A percentile compares a stretch with the other conserved stretches of the same genome.
Evolutionary conservation across 2,329 filamentous ascomycete genomes (phyloP).

Genomic region (Exophiala aquamarina): DNA sequence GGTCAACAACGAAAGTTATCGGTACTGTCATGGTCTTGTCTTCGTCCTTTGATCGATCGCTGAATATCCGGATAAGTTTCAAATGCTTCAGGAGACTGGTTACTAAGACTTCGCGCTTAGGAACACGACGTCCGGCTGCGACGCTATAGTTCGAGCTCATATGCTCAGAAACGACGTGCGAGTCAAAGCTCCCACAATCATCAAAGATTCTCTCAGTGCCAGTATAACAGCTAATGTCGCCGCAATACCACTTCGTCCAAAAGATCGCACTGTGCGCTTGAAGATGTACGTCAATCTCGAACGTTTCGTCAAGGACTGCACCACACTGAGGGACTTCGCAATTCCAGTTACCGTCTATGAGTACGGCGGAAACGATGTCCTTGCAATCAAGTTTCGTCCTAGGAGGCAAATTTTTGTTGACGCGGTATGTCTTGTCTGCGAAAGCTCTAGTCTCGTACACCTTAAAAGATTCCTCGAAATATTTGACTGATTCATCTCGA

Average conservation of each 20-base stretch:
- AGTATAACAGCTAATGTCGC: neutral
- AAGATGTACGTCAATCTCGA: neutral
- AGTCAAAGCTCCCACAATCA: neutral
- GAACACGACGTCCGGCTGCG: neutral
- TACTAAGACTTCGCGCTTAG: constrained; percentile 1
- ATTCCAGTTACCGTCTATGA: neutral
- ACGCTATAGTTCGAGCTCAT: neutral
- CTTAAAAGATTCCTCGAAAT: neutral
- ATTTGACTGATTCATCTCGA: neutral
- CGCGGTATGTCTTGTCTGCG: neutral
- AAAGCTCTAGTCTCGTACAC: neutral
- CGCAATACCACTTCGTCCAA: neutral
- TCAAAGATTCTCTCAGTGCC: neutral
- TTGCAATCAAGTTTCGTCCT: neutral
- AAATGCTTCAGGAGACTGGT: neutral
- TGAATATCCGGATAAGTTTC: neutral
- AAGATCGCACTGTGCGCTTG: neutral
- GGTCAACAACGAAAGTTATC: neutral
- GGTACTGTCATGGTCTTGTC: neutral
- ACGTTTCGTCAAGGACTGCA: neutral
- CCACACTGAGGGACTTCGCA: neutral
- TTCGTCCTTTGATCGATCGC: neutral
- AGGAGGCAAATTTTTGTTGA: neutral
- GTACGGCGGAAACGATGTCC: neutral
- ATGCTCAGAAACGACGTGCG: neutral